Evolutionary conservation across 495 filamentous ascomycete genomes (phyloP).

Genomic region (Penicillium mononematosum): DNA sequence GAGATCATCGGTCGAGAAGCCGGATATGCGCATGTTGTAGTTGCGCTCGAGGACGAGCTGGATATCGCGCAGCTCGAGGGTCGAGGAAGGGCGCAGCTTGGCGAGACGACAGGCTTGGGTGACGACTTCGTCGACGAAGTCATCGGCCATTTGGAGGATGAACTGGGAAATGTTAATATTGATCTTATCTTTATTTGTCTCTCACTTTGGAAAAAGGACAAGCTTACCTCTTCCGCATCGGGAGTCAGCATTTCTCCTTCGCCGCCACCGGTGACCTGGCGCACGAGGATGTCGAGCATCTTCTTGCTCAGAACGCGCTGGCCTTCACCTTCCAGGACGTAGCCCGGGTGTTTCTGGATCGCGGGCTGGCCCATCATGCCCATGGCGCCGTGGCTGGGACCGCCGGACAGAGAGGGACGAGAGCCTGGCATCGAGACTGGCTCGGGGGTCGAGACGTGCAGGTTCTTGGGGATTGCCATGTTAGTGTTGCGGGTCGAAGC

Average conservation of each 20-base stretch:
- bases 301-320: slow-evolving; percentile 90
- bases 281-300: slow-evolving; percentile 92
- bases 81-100: slow-evolving; percentile 84
- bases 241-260: slow-evolving; percentile 72
- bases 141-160: slow-evolving; percentile 84
- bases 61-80: slow-evolving; percentile 88
- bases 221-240: slow-evolving; percentile 87
- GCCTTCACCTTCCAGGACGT: slow-evolving; percentile 82
- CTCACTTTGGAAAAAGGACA: neutral
- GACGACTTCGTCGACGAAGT: slow-evolving; percentile 90
- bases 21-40: slow-evolving; percentile 97
- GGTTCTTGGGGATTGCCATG: slow-evolving; percentile 76
- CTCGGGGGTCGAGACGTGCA: slow-evolving; percentile 66
- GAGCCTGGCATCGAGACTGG: slow-evolving; percentile 68
- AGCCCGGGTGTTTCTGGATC: slow-evolving; percentile 73
- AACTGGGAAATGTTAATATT: slow-evolving; percentile 51
- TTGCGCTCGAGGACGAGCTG: slow-evolving; percentile 94
- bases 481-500: slow-evolving; percentile 50
- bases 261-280: slow-evolving; percentile 83
- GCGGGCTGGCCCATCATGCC: slow-evolving; percentile 85
- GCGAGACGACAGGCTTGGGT: slow-evolving; percentile 84
- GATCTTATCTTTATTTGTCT: neutral
- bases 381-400: slow-evolving; percentile 65
- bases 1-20: slow-evolving; percentile 90
- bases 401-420: slow-evolving; percentile 76